Percentiles rank a stretch among this genome's conserved stretches.
Conservation (phyloP, 169 alveolate genomes). For the Miamiensis avidus region DNA sequence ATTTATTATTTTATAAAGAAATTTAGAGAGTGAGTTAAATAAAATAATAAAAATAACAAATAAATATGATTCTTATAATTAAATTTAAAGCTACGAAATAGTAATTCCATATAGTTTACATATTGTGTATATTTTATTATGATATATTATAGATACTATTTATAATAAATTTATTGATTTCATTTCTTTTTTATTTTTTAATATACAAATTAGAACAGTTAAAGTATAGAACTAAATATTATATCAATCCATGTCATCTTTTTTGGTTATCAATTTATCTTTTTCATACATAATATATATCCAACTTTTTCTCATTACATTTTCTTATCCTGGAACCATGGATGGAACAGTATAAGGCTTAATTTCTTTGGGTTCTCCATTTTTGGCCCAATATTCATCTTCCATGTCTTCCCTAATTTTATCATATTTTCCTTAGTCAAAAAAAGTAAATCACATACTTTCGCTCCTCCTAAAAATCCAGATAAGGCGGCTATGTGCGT, state of each 20-base stretch:
- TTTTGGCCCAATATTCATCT: slow-evolving; percentile 49
- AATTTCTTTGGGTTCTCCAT: slow-evolving; percentile 42
- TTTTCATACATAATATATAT: slow-evolving; percentile 49
- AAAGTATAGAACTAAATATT: too few species aligned
- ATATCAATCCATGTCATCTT: slow-evolving; percentile 30
- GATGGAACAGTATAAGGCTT: slow-evolving; percentile 39
- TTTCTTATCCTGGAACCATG: slow-evolving; percentile 23
- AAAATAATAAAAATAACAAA: too few species aligned
- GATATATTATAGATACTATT: too few species aligned
- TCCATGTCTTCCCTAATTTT: slow-evolving; percentile 39
- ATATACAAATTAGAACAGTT: too few species aligned
- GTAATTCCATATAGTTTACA: too few species aligned
- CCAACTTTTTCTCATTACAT: slow-evolving; percentile 38
- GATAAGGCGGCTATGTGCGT: slow-evolving; percentile 25
- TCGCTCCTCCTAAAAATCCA: slow-evolving; percentile 40
- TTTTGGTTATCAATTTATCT: slow-evolving; percentile 23
- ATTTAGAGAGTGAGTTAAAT: too few species aligned
- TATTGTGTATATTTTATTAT: too few species aligned
- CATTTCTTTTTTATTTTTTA: too few species aligned
- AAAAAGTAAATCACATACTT: slow-evolving; percentile 34
- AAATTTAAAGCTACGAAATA: too few species aligned
- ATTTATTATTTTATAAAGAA: too few species aligned
- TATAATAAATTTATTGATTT: too few species aligned
- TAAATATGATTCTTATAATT: too few species aligned
- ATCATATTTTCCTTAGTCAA: slow-evolving; percentile 27